Evolutionary conservation across 2,329 filamentous ascomycete species (phyloP), one percentile per base, ranked within the genome.

Genomic region (Triangularia verruculosa): DNA sequence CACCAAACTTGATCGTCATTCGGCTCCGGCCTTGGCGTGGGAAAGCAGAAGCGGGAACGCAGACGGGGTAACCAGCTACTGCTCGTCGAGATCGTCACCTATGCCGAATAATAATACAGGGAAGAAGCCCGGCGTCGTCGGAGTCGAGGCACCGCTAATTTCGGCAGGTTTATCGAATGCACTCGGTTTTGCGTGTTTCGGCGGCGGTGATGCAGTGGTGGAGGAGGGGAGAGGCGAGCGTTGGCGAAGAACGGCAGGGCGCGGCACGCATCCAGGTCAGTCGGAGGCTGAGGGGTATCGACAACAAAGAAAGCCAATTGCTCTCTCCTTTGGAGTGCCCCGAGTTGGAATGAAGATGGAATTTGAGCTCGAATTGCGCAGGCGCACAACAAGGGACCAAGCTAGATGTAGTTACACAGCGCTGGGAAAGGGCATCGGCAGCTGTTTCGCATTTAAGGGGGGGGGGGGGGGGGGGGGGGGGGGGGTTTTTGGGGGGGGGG

Each of bases 1-100:
- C 62, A 61, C 64, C 61, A 64, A 56, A 57, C 43, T 58, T 61
- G 58, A 69, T 68, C 66, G 64, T 61, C 66, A 68, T 66, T 65
- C 67, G 69, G 64, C 39, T 52, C 51, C 39, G 55, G 54, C 61
- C 62, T 64, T 57, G 47, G 61, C 59, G 51, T 51, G 57, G 59
- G 56, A 56, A 52, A 51, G 47, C 51, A 24, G 25, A 54, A 54
- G 5, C 51, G 51, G 51, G 51, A 25, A 9, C 4, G 20, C 51
- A 24, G 51, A 25, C 51, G 51, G 22, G 51, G 25, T 15, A 11
- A 27, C 51, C 51, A 25, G 51, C 20, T 15, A 11, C 24, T 4
- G 3, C 7, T 27, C 17, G 51, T 53, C 24, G 51, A 22, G 24
- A 25, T n/a, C 4, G 47, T 20, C 8, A n/a, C 12, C 4, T n/a